Base-by-base conservation (phyloP, 148 eudicot species). In the Talinum fruticosum region DNA sequence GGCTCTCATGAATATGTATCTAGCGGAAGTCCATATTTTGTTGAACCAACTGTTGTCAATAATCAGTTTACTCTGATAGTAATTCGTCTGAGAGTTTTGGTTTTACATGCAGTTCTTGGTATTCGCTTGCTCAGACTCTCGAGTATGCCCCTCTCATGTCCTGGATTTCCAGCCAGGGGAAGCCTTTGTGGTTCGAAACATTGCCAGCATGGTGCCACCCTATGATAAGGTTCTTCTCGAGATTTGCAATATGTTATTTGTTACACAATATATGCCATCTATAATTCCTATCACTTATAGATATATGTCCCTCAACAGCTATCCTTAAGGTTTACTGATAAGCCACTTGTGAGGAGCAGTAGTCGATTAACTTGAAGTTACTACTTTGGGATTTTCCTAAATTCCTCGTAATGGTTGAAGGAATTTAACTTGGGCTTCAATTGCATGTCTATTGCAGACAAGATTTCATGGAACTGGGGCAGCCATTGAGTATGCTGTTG, bases 131-230 rank as follows among this genome's bases (percentile, higher is more conserved):
- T 90, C 91, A 13, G 98, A 93, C 78, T 93, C 98, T 14, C 86
- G 96, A 10, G 98, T 90, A 28, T 92, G 97, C 81, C 96, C 96
- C 47, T 94, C 96, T 10, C 93, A 94, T 45, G 70, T 94, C 75
- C 83, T 94, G 53, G 86, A 90, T 86, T 93, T 91, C 83, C 96
- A 91, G 35, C 98, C 98, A 34, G 98, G 98, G 53, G 98, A 93
- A 76, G 98, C 98, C 49, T 93, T 92, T 72, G 33, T 83, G 29
- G 97, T 95, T 84, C 87, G 99, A 30, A 95, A 92, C 86, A 95
- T 95, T 64, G 99, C 99, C 69, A 91, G 78, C 89, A 95, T 91
- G 99, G 96, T 93, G 78, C 97, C 97, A 53, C 92, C 93, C 30
- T 93, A 64, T 83, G 88, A 84, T 68, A 74, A 76, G 92, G 97